phyloP scores from a whole-genome alignment of 768 basidiomycete genomes.

The Mycena indigotica region DNA sequence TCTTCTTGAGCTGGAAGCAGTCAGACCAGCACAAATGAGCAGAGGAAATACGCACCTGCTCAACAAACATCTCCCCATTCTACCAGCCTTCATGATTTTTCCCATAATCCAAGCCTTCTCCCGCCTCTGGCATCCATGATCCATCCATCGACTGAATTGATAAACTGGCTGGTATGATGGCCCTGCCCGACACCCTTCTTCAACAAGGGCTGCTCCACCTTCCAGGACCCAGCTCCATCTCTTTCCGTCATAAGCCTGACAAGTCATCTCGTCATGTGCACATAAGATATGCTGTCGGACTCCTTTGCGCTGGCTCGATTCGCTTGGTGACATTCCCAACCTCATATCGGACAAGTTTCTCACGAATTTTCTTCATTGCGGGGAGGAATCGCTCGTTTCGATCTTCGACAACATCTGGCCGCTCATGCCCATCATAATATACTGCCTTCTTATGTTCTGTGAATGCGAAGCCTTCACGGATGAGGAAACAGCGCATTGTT shows the following conservation, averaged over 20 bases:
- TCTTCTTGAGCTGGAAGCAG: conserved; percentile 7
- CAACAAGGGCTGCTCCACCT: conserved; percentile 21
- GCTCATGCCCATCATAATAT: too few relatives aligned
- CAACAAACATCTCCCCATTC: conserved; percentile 28
- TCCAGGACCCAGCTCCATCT: conserved; percentile 25
- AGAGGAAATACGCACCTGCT: conserved; percentile 23
- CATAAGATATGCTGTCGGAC: conserved; percentile 16
- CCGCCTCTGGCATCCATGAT: conserved; percentile 15
- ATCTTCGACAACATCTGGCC: conserved; percentile 17
- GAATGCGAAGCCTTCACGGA: conserved; percentile 14
- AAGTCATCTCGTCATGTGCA: conserved; percentile 29
- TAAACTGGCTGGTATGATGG: conserved; percentile 28
- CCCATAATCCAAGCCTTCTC: conserved; percentile 10
- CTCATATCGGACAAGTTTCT: background rate
- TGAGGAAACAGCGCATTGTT: conserved; percentile 23
- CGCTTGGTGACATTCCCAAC: conserved; percentile 4
- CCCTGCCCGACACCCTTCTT: conserved; percentile 30
- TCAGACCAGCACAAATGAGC: background rate
- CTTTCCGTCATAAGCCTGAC: conserved; percentile 26
- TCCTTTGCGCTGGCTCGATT: background rate
- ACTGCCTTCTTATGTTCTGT: conserved; percentile 16
- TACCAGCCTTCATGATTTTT: conserved; percentile 32
- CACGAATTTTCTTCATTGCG: background rate
- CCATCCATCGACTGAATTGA: conserved; percentile 25
- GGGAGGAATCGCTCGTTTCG: conserved; percentile 5